These are phyloP conservation scores for Epichloe gansuensis DNA, from an alignment of 2,329 filamentous ascomycete species.

Conservation along the genomic window DNA sequence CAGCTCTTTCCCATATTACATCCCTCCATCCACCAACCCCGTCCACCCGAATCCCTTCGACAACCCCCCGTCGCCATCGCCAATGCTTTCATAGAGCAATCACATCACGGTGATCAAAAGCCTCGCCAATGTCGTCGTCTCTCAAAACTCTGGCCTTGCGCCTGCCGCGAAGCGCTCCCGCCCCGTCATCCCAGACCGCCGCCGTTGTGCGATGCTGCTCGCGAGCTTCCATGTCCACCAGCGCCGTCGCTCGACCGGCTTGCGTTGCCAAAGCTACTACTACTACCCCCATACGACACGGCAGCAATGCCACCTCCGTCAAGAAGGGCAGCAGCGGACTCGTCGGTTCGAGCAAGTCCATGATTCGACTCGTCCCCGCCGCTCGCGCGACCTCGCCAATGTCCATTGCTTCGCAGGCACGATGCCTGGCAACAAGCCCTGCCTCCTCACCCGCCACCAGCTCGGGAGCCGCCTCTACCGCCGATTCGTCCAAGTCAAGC, in stretches of 20 bases:
- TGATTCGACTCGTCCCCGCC: conserved; percentile 4
- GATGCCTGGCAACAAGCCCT: conserved; percentile 10
- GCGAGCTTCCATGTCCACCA: conserved; percentile 18
- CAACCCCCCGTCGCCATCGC: neutral
- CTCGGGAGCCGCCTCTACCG: neutral
- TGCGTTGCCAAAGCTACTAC: conserved; percentile 12
- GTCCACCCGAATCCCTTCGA: neutral
- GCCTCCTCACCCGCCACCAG: neutral
- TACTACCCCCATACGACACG: conserved; percentile 5
- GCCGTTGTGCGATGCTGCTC: conserved; percentile 13
- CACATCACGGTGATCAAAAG: neutral
- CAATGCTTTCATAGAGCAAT: neutral
- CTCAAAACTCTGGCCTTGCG: conserved; percentile 21
- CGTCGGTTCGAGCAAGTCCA: conserved; percentile 1
- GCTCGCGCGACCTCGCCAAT: neutral
- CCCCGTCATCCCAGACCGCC: conserved; percentile 9
- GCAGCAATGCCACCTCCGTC: conserved; percentile 3
- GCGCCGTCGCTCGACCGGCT: conserved; percentile 8
- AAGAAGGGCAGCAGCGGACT: neutral
- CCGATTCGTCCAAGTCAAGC: conserved; percentile 1
- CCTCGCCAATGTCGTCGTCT: conserved; percentile 16
- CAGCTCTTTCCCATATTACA: too few species aligned
- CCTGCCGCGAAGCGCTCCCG: conserved; percentile 13
- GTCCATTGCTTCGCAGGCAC: conserved; percentile 5
- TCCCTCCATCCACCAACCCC: neutral